phyloP scores from a whole-genome alignment of 371 early-diverging fungal genomes.

The Mortierella sp. region DNA sequence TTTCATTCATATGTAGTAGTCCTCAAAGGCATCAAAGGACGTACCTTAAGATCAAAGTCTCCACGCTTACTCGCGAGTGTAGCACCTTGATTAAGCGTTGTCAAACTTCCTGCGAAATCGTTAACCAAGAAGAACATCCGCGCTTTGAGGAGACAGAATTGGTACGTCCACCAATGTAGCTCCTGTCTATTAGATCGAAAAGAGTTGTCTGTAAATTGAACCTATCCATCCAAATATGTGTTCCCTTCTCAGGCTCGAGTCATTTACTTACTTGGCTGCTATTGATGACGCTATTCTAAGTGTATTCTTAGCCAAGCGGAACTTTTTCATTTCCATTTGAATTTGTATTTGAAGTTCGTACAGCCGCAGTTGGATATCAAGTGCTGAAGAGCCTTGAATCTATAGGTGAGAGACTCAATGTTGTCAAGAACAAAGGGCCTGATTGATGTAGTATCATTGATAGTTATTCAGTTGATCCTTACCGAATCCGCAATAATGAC shows the following conservation, averaged over 20 bases:
- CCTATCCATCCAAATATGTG: neutral
- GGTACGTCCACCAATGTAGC: conserved; percentile 43
- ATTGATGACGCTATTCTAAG: conserved; percentile 30
- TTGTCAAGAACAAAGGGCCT: neutral
- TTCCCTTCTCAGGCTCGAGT: neutral
- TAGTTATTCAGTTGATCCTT: neutral
- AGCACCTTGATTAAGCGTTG: conserved; percentile 35
- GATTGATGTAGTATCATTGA: neutral
- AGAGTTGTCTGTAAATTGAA: neutral
- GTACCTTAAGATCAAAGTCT: conserved; percentile 51
- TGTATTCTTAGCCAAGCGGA: conserved; percentile 43
- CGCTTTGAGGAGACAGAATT: conserved; percentile 40
- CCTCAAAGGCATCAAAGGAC: neutral
- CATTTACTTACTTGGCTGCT: conserved; percentile 38
- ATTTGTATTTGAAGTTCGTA: conserved; percentile 49
- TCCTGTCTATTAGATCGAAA: conserved; percentile 21
- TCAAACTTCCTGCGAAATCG: conserved; percentile 43
- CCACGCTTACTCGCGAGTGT: conserved; percentile 31
- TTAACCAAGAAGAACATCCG: conserved; percentile 35
- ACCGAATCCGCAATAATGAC: conserved; percentile 36
- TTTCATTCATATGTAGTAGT: neutral
- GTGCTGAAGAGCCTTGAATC: conserved; percentile 43
- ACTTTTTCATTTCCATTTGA: conserved; percentile 33
- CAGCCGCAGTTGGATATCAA: conserved; percentile 44
- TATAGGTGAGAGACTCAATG: neutral